phyloP scores from a whole-genome alignment of 2,329 filamentous ascomycete species.

The Fusarium staphyleae region DNA sequence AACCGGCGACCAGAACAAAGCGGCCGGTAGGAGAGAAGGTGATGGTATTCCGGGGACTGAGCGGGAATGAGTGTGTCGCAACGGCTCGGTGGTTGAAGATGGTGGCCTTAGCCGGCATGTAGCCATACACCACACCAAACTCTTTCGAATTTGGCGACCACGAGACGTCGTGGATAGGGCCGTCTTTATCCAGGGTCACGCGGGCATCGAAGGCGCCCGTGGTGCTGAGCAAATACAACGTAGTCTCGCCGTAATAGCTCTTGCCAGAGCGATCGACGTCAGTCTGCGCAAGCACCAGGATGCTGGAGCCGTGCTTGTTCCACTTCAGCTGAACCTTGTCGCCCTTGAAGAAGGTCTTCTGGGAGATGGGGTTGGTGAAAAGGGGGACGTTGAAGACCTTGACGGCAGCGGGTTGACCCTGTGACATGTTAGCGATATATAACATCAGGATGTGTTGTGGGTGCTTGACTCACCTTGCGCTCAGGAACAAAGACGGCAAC shows the following conservation, averaged over 20 bases:
- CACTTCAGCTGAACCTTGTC: conserved; percentile 99
- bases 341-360: conserved; percentile 99
- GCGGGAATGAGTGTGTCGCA: conserved; percentile 82
- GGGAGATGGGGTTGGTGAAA: conserved; percentile 82
- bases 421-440: conserved; percentile 23
- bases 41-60: conserved; percentile 92
- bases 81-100: conserved; percentile 93
- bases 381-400: conserved; percentile 94
- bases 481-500: conserved; percentile 96
- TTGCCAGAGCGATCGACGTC: conserved; percentile 98
- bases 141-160: conserved; percentile 98
- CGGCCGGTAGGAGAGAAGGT: conserved; percentile 92
- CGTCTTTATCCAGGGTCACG: conserved; percentile 92
- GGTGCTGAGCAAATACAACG: conserved; percentile 91
- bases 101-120: conserved; percentile 98
- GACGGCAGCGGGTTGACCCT: conserved; percentile 93
- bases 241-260: conserved; percentile 99
- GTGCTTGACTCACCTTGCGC: conserved; percentile 72
- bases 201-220: conserved; percentile 92
- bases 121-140: conserved; percentile 97
- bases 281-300: conserved; percentile 95
- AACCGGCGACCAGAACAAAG: conserved; percentile 92
- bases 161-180: conserved; percentile 96
- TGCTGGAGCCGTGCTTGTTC: conserved; percentile 89
- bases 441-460: neutral